These are phyloP conservation scores for Pythium myriotylum DNA, from an alignment of 352 stramenopile genomes.

Conservation along the genomic window DNA sequence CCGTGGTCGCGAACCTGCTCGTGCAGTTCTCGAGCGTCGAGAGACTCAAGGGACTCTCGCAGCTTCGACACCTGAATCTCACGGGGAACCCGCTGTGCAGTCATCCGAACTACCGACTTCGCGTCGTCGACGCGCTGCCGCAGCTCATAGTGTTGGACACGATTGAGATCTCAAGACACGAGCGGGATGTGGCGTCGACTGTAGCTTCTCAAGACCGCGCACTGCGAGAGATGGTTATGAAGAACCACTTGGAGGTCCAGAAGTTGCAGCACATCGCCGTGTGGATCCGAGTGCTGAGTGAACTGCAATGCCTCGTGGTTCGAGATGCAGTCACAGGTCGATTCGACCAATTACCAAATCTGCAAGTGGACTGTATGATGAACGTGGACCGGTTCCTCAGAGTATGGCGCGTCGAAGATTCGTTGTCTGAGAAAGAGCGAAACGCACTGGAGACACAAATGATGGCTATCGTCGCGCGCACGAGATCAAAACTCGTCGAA, in stretches of 20 bases:
- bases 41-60: conserved; percentile 35
- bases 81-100: conserved; percentile 76
- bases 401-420: conserved; percentile 56
- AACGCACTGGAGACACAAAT: conserved; percentile 58
- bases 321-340: conserved; percentile 33
- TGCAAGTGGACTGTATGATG: conserved; percentile 36
- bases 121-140: conserved; percentile 48
- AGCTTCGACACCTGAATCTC: conserved; percentile 70
- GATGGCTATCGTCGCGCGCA: conserved; percentile 64
- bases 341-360: conserved; percentile 63
- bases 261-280: conserved; percentile 58
- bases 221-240: conserved; percentile 46
- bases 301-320: conserved; percentile 64
- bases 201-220: conserved; percentile 62
- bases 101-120: conserved; percentile 71
- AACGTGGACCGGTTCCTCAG: conserved; percentile 46
- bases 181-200: conserved; percentile 46
- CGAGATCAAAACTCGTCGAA: conserved; percentile 51
- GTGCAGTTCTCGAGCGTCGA: conserved; percentile 44
- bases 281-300: conserved; percentile 52
- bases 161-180: conserved; percentile 55
- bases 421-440: conserved; percentile 30
- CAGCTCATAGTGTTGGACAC: conserved; percentile 65
- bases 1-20: conserved; percentile 63
- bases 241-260: conserved; percentile 75